Evolutionary conservation across 768 basidiomycete species (phyloP).

Genomic region (Erythrobasidium yunnanense): DNA sequence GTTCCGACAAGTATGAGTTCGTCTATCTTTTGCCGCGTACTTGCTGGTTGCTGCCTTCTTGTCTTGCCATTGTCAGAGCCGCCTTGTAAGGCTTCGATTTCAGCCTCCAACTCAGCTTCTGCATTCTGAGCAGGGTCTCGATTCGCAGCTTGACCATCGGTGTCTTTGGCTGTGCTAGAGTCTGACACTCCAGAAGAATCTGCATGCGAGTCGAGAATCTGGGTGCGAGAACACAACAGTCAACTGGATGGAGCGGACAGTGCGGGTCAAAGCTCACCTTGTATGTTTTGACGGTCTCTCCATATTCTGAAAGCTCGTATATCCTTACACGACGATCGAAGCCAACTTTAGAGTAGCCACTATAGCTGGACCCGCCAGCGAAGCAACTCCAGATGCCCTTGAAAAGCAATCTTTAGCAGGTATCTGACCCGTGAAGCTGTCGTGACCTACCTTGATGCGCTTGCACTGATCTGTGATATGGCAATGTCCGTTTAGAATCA

Average conservation of each 20-base stretch:
- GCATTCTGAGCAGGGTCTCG: background rate
- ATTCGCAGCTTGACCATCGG: background rate
- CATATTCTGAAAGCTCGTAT: constrained; percentile 75
- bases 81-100: background rate
- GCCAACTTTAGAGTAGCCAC: constrained; percentile 45
- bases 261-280: constrained; percentile 46
- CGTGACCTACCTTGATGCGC: constrained; percentile 50
- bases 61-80: background rate
- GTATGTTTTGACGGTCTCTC: constrained; percentile 81
- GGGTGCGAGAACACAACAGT: background rate
- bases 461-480: constrained; percentile 46
- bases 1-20: constrained; percentile 18
- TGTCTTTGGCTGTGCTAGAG: background rate
- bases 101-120: background rate
- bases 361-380: constrained; percentile 41
- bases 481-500: constrained; percentile 78
- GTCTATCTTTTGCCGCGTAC: constrained; percentile 5
- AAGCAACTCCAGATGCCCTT: constrained; percentile 86
- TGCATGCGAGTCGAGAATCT: constrained; percentile 20
- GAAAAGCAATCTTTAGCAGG: constrained; percentile 40
- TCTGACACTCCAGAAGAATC: background rate
- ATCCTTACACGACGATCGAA: constrained; percentile 86
- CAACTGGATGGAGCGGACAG: background rate
- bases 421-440: constrained; percentile 75
- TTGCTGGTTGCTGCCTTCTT: background rate